Base-by-base conservation (phyloP, 2,329 filamentous ascomycete genomes). In the Orbilia oligospora region DNA sequence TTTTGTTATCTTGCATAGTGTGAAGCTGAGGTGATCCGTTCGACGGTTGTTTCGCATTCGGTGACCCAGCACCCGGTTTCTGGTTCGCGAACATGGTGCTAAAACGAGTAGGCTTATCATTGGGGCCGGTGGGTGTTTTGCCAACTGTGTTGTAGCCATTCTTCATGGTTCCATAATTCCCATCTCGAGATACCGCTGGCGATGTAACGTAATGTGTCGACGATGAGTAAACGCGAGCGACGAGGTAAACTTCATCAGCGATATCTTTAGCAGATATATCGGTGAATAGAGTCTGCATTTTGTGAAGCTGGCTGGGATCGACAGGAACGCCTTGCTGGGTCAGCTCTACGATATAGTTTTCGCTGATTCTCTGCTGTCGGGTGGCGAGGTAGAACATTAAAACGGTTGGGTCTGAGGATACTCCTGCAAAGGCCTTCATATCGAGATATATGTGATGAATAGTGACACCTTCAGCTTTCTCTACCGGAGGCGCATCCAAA, bases 401-500 rank as follows among this genome's bases (percentile, higher is more conserved):
- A 0, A 91, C 92, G 0, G 92, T 92, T 4, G 92, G 89, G 22
- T 93, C 91, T n/a, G 90, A 89, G 0, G 92, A 90, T 38, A 91
- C 89, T 14, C 93, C 93, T 0, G 91, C 90, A 80, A 97, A 91
- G 8, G 91, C 91, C 82, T 92, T 94, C 78, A 98, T 88, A 81
- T 97, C 93, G 33, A 97, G 88, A 75, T 97, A 87, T 4, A 97
- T 85, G 81, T 98, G 91, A 83, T 97, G 92, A 67, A 97, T 86
- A 0, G 89, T 90, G 63, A 91, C 88, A 81, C 93, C 87, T 81
- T 92, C 94, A 16, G 89, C 85, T 9, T 89, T 86, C 3, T 89
- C 87, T 20, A 89, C 88, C 0, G 94, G 94, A n/a, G 91, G 90
- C 81, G 93, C 91, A 73, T 97, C 91, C 55, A 99, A 87, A 82